Base-by-base conservation (phyloP, 2,329 filamentous ascomycete species). In the Botrytis squamosa region DNA sequence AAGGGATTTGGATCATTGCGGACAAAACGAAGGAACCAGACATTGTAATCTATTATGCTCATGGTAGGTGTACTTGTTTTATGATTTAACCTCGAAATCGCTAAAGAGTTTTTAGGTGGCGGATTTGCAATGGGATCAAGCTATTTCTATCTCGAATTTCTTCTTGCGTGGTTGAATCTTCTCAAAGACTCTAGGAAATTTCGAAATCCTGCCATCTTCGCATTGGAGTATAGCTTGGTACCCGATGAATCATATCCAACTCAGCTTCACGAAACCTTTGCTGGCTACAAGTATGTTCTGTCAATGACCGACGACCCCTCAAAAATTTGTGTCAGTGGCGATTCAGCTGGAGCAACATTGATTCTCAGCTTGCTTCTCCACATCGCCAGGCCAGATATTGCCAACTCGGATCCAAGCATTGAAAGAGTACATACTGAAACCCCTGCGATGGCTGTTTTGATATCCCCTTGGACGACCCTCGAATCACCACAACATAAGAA, bases 121-220 rank as follows among this genome's bases (percentile, higher is more conserved):
- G 94, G 94, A 0, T 96, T 97, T 81, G 89, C 89, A 10, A 93
- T 97, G 90, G 94, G 93, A 4, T 94, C 92, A 20, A 85, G 88
- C 29, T 92, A 92, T 83, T 97, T 97, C 82, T 97, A 97, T 81
- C 87, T 95, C 52, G 94, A 97, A 79, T 96, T 95, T 77, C 85
- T 97, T 4, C 84, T 95, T 71, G 88, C 89, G 14, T 94, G 91
- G 91, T 84, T 93, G 20, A 85, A 86, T 62, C 83, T 94, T 29
- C 85, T 97, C 57, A 85, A 88, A 72, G 83, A 75, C 87, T 70
- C 84, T 85, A 29, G 92, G 2, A 92, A 91, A 1, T 95, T 92
- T 81, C 81, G 84, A 16, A 96, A 95, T 79, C 93, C 93, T 0
- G 91, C 92, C 36, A 87, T 96, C 5, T 94, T 96, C 79, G 89